Evolutionary conservation across 139 green algal species (phyloP), one percentile per base, ranked within the genome.

Genomic region (Pleodorina starrii): DNA sequence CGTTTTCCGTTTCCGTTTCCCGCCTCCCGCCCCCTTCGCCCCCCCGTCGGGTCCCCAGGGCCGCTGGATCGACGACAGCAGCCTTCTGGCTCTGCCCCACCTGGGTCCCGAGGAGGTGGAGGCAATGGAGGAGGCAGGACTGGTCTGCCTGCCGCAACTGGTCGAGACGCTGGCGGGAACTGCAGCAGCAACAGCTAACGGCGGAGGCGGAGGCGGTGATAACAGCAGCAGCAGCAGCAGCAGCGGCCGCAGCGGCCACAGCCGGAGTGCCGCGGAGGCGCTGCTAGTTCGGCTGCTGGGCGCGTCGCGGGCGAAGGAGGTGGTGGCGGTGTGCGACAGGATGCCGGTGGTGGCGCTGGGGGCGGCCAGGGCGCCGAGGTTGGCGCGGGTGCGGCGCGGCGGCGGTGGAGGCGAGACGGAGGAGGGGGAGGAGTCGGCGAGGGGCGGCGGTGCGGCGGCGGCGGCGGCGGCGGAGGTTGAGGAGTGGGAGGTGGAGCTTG

Each of bases 61-160:
- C 7, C 86, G 93, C 2, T 98, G 95, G 94, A 79, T 94, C 29
- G 97, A 99, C 73, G 95, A 96, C 57, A 92, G 76, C 73, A 89
- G 83, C 68, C 63, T 98, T 19, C 84, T 95, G 43, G 94, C 89
- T 71, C 94, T 99, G 57, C 97, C 5, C 14, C 91, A 97, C 89
- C 71, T 98, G 12, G 88, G 80, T 0, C 68, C 48, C 3, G 59
- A 86, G 0, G 90, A 63, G 6, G 76, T 90, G 16, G 80, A 68
- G 32, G 35, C 85, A 54, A 90, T 97, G 69, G 87, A 79, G 66
- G 86, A 46, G 21, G 85, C 73, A n/a, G 90, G 90, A 78, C 35
- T 92, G 75, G 50, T 44, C 46, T 59, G 74, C 48, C 91, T 97
- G 48, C 91, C 92, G 42, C 82, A 94, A 69, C 91, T 96, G 76